A percentile compares a stretch with the other conserved stretches of the same genome.
These are phyloP conservation scores for Komagataella mondaviorum DNA, from an alignment of 805 yeast genomes.

Conservation along the genomic window DNA sequence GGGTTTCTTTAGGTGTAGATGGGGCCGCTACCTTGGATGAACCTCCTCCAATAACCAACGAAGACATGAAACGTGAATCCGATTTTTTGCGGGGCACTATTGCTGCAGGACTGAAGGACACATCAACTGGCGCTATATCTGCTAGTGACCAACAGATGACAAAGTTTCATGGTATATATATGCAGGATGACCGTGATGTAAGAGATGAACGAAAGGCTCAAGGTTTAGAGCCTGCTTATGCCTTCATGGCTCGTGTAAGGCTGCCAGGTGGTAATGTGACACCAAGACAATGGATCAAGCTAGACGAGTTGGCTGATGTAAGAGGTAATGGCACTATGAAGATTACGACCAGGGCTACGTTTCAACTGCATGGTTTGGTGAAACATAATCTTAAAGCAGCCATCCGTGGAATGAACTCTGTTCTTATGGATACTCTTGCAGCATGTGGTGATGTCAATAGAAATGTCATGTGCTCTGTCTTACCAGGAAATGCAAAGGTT, in stretches of 20 bases:
- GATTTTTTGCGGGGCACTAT: slow-evolving; percentile 88
- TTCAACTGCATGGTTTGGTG: slow-evolving; percentile 90
- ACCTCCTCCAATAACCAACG: slow-evolving; percentile 82
- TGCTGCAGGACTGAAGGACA: slow-evolving; percentile 71
- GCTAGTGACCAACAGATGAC: slow-evolving; percentile 90
- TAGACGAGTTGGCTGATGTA: slow-evolving; percentile 68
- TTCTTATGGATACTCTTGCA: slow-evolving; percentile 85
- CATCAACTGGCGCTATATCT: slow-evolving; percentile 79
- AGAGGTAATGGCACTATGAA: slow-evolving; percentile 91
- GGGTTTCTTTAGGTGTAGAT: slow-evolving; percentile 87
- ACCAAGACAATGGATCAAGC: slow-evolving; percentile 78
- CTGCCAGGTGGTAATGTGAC: slow-evolving; percentile 87
- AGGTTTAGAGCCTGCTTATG: slow-evolving; percentile 89
- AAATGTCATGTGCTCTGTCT: slow-evolving; percentile 87
- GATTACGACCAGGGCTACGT: slow-evolving; percentile 93
- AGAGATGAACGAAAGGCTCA: slow-evolving; percentile 86
- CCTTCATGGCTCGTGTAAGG: slow-evolving; percentile 95
- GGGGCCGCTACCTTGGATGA: slow-evolving; percentile 76
- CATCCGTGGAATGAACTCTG: slow-evolving; percentile 85
- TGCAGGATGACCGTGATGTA: slow-evolving; percentile 97
- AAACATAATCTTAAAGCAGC: slow-evolving; percentile 83
- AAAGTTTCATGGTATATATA: slow-evolving; percentile 94
- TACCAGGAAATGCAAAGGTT: slow-evolving; percentile 72
- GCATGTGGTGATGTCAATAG: slow-evolving; percentile 98
- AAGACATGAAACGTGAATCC: slow-evolving; percentile 85